These are phyloP conservation scores for Clonostachys rosea DNA, from an alignment of 2,329 filamentous ascomycete species.

Conservation along the genomic window DNA sequence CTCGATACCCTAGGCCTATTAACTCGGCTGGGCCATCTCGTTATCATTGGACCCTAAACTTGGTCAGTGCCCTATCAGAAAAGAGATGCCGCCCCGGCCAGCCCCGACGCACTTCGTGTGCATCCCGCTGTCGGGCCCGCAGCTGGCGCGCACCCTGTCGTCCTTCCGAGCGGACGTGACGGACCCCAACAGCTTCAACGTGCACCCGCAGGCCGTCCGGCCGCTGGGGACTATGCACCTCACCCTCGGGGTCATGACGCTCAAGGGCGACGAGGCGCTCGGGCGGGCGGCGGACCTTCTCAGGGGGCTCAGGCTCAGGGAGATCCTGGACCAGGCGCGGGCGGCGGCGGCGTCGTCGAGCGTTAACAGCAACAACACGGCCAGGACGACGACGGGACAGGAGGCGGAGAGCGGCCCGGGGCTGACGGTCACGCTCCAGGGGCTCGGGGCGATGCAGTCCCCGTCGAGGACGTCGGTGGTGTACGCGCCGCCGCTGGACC, in stretches of 20 bases:
- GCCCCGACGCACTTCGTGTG: slow-evolving; percentile 71
- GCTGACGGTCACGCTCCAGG: slow-evolving; percentile 42
- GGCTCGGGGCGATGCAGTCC: slow-evolving; percentile 58
- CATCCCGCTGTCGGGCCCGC: slow-evolving; percentile 63
- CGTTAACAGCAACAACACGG: background rate
- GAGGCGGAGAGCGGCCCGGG: slow-evolving; percentile 4
- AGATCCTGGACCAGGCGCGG: slow-evolving; percentile 26
- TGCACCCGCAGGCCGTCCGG: slow-evolving; percentile 65
- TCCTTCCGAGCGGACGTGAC: slow-evolving; percentile 56
- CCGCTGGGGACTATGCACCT: slow-evolving; percentile 79
- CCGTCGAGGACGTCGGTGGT: slow-evolving; percentile 55
- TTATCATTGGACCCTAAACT: background rate
- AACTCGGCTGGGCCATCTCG: background rate
- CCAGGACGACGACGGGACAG: slow-evolving; percentile 3
- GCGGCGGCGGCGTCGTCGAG: slow-evolving; percentile 1
- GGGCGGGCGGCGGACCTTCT: slow-evolving; percentile 35
- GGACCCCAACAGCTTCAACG: slow-evolving; percentile 5
- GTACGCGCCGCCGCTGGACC: slow-evolving; percentile 58
- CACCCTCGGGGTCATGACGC: slow-evolving; percentile 81
- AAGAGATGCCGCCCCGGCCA: slow-evolving; percentile 10
- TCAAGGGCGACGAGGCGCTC: slow-evolving; percentile 44
- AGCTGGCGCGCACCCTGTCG: slow-evolving; percentile 59
- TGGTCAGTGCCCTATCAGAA: too few relatives aligned
- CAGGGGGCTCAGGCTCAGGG: slow-evolving; percentile 26
- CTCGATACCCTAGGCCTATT: background rate